Evolutionary conservation across 2,329 filamentous ascomycete genomes (phyloP).

Genomic region (Paraphaeosphaeria minitans): DNA sequence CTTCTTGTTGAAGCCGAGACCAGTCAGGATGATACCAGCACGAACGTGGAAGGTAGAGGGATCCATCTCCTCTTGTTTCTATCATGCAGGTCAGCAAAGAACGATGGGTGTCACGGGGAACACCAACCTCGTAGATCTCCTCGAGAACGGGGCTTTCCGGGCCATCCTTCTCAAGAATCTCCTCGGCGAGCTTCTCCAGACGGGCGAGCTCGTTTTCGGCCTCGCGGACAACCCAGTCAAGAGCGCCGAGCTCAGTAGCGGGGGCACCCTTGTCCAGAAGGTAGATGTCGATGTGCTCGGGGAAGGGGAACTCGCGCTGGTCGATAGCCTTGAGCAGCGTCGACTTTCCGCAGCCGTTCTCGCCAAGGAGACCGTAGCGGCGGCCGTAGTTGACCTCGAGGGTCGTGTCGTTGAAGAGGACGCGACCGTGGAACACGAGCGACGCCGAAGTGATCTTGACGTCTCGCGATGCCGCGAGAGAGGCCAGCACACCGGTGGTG

Average conservation of each 20-base stretch:
- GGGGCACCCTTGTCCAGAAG: slow-evolving; percentile 96
- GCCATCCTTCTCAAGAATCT: slow-evolving; percentile 87
- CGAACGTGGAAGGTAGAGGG: slow-evolving; percentile 95
- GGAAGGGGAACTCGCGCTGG: slow-evolving; percentile 92
- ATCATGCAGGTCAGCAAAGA: slow-evolving; percentile 18
- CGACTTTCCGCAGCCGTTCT: slow-evolving; percentile 99
- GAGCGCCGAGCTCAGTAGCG: slow-evolving; percentile 82
- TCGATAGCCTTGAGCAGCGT: slow-evolving; percentile 96
- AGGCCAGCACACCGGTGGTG: slow-evolving; percentile 94
- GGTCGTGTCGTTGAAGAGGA: slow-evolving; percentile 91
- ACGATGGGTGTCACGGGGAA: not conserved
- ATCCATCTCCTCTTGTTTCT: slow-evolving; percentile 99
- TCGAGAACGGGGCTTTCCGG: slow-evolving; percentile 89
- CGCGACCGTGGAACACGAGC: slow-evolving; percentile 96
- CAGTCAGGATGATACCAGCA: slow-evolving; percentile 93
- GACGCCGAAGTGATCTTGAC: slow-evolving; percentile 95
- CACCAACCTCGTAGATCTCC: slow-evolving; percentile 90
- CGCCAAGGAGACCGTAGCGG: slow-evolving; percentile 91
- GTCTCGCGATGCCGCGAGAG: slow-evolving; percentile 82
- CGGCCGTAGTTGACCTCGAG: slow-evolving; percentile 92
- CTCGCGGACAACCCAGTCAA: slow-evolving; percentile 97
- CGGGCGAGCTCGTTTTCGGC: slow-evolving; percentile 91
- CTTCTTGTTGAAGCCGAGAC: slow-evolving; percentile 98
- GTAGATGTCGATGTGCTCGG: slow-evolving; percentile 97
- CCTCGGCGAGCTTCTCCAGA: slow-evolving; percentile 86